Evolutionary conservation across 306 rosid species (phyloP).

Genomic region (Biancaea sappan): DNA sequence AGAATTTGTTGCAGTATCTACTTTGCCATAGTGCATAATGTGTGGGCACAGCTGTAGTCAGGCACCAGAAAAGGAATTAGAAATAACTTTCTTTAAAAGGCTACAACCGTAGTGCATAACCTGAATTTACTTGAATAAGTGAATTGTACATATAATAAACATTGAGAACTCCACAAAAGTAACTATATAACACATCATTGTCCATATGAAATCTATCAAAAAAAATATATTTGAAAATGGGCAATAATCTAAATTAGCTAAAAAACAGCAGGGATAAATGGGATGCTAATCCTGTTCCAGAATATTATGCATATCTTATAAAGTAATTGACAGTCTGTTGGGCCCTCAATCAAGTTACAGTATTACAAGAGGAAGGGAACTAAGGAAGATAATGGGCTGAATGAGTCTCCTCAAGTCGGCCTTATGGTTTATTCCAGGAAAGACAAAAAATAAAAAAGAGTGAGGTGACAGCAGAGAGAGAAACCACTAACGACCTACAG

Average conservation of each 20-base stretch:
- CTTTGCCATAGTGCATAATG: conserved; percentile 72
- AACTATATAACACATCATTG: conserved; percentile 8
- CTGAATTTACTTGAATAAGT: not conserved
- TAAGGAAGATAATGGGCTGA: no score
- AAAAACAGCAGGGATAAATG: conserved; percentile 12
- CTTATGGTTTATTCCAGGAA: no score
- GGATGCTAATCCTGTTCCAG: conserved; percentile 20
- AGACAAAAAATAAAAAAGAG: no score
- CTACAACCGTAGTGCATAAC: conserved; percentile 2
- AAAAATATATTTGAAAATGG: conserved; percentile 17
- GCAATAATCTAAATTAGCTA: conserved; percentile 8
- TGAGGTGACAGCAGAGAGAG: no score
- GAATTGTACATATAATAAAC: not conserved
- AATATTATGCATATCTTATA: conserved; percentile 13
- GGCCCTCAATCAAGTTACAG: no score
- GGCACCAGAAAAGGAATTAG: conserved; percentile 35
- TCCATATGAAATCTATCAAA: not conserved
- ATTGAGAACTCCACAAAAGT: conserved; percentile 8
- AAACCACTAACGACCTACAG: no score
- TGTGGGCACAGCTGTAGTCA: conserved; percentile 76
- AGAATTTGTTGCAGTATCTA: conserved; percentile 65
- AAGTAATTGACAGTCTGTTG: not conserved
- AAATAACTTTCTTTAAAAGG: conserved; percentile 3
- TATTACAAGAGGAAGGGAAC: no score
- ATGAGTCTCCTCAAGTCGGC: no score